Base-by-base conservation (phyloP, 495 filamentous ascomycete species). In the Wilcoxina mikolae region DNA sequence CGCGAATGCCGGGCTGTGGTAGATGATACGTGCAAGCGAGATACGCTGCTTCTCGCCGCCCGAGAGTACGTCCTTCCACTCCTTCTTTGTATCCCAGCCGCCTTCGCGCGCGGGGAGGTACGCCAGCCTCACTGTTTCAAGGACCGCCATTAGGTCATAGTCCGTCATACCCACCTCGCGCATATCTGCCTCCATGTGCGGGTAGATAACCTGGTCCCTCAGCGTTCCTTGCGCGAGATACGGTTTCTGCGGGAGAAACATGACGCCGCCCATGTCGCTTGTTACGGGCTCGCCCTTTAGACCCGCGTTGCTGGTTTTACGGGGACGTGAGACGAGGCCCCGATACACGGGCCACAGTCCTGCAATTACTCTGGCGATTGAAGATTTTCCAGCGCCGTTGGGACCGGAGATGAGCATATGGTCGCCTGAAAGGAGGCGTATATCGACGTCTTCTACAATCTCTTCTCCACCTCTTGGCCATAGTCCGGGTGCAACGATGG, bases 41-140 rank as follows among this genome's bases (percentile, higher is more conserved):
- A 96, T 82, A 23, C 93, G 73, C 69, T 99, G 93, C 71, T 99
- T 99, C 73, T 99, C 93, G n/a, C 93, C 93, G 10, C 93, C 93
- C 56, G 82, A 87, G 17, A 99, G 69, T 9, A 99, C 86, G 62
- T 96, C 91, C 71, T 96, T 95, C 93, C 93, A 99, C 60, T 94
- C 91, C 69, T 99, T 96, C 24, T 84, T 74, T 20, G 85, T 84
- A 64, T 99, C 87, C 90, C 89, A 99, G 11, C 93, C 93, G 23
- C 89, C 93, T 71, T 99, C 93, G 18, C 93, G 80, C 28, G 84
- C 77, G 3, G 86, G 86, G 3, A 99, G 74, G 68, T 96, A 95
- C 5, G 87, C 89, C 0, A 99, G 73, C 45, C 78, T 76, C 0
- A 87, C 91, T 24, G 82, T 81, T 47, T 94, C 85, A 4, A 99